Evolutionary conservation across 1,284 basidiomycete species (phyloP).

Genomic region (Termitomyces sp.): DNA sequence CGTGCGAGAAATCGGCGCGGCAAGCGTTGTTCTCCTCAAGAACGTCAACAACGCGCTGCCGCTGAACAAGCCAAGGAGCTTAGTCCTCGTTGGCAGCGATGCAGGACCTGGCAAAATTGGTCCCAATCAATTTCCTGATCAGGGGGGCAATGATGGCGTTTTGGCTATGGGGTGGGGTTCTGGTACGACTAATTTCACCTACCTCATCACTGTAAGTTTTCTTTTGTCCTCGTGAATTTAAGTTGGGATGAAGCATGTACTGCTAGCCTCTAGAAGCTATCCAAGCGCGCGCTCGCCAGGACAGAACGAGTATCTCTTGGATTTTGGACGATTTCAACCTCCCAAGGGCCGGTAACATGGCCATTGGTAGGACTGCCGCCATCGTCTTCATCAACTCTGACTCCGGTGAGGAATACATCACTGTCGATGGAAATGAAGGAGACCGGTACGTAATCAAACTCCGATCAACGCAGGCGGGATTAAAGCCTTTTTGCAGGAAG

Average conservation of each 20-base stretch:
- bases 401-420: slow-evolving; percentile 75
- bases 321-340: slow-evolving; percentile 65
- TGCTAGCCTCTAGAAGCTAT: slow-evolving; percentile 66
- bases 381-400: slow-evolving; percentile 73
- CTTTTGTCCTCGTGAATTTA: not conserved
- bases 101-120: slow-evolving; percentile 65
- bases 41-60: slow-evolving; percentile 68
- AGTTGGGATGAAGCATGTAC: not conserved
- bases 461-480: not conserved
- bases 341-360: slow-evolving; percentile 44
- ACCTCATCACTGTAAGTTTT: slow-evolving; percentile 49
- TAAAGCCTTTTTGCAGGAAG: slow-evolving; percentile 38
- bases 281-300: slow-evolving; percentile 53
- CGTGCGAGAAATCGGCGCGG: slow-evolving; percentile 71
- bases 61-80: slow-evolving; percentile 50
- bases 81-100: slow-evolving; percentile 65
- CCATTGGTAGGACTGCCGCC: slow-evolving; percentile 51
- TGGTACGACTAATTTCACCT: slow-evolving; percentile 60
- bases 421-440: slow-evolving; percentile 69
- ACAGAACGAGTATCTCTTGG: slow-evolving; percentile 58
- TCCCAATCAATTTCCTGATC: slow-evolving; percentile 71
- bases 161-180: slow-evolving; percentile 84
- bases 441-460: slow-evolving; percentile 43
- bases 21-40: slow-evolving; percentile 79
- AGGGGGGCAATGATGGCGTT: slow-evolving; percentile 61